Base-by-base conservation (phyloP, 257 asterid genomes). In the Solanum habrochaites region DNA sequence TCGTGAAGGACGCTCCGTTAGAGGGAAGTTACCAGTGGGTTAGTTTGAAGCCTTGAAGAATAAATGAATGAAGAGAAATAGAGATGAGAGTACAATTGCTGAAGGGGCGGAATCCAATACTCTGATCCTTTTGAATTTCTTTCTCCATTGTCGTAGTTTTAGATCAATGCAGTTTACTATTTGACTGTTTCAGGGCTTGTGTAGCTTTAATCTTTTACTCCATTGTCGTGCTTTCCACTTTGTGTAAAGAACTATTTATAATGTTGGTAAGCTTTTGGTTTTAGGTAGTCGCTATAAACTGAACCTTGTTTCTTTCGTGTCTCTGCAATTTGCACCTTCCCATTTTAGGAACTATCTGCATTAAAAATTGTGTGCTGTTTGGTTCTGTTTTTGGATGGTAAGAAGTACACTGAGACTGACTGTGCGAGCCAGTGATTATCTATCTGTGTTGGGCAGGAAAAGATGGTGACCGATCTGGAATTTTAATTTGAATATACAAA, bases 191-290 rank as follows among this genome's bases (percentile, higher is more conserved):
- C 84, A 80, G n/a, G n/a, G 88, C 43, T 47, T 75, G 78, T 85
- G 87, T 88, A 83, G 86, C 89, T 89, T 83, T n/a, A n/a, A n/a
- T n/a, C n/a, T n/a, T n/a, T n/a, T n/a, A n/a, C n/a, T n/a, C n/a
- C n/a, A n/a, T n/a, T n/a, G n/a, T n/a, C 82, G 29, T 9, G n/a
- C 85, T 29, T 47, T 49, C 92, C 90, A 83, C 60, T 85, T 74
- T 74, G 83, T 91, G 94, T 91, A 89, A 89, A 88, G 90, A 90
- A 90, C 86, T 91, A 89, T 81, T 81, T 81, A 81, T 81, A n/a
- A n/a, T n/a, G n/a, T n/a, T n/a, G n/a, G 85, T 81, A 92, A 90
- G 87, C 87, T 90, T 87, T 72, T 85, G 82, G 83, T 89, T 89
- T 25, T 72, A 85, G 88, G 88, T 70, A 72, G 83, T 64, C n/a